phyloP scores from a whole-genome alignment of 495 filamentous ascomycete genomes.

The Tuber borchii region DNA sequence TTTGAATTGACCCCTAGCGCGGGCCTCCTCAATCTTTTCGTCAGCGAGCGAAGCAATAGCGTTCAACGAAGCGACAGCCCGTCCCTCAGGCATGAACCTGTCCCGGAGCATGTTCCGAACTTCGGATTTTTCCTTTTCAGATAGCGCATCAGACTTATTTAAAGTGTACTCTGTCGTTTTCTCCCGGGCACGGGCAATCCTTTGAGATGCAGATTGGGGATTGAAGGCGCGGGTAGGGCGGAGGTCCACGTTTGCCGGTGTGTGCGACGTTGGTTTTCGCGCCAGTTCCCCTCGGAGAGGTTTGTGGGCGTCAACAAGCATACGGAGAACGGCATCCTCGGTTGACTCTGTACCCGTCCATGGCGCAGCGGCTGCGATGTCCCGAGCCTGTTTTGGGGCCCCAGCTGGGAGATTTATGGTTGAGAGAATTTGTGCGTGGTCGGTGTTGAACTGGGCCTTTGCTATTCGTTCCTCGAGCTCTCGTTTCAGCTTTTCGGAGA shows the following conservation, averaged over 20 bases:
- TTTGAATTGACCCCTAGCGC: constrained; percentile 84
- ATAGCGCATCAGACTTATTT: constrained; percentile 54
- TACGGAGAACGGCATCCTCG: constrained; percentile 72
- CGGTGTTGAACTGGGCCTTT: constrained; percentile 60
- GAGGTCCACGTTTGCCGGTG: constrained; percentile 51
- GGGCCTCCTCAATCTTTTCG: constrained; percentile 89
- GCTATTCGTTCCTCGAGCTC: constrained; percentile 67
- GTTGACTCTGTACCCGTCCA: constrained; percentile 74
- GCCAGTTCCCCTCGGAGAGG: constrained; percentile 53
- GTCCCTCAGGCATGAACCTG: constrained; percentile 65
- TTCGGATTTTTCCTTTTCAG: constrained; percentile 63
- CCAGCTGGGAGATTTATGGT: constrained; percentile 57
- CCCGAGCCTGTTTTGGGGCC: constrained; percentile 65
- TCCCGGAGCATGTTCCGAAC: constrained; percentile 68
- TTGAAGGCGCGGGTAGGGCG: constrained; percentile 47
- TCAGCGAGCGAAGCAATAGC: constrained; percentile 81
- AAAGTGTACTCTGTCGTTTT: constrained; percentile 64
- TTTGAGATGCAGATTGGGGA: constrained; percentile 43
- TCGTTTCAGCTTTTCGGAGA: constrained; percentile 75
- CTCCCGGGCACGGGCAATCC: constrained; percentile 73
- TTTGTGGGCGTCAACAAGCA: constrained; percentile 79
- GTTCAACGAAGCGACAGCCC: constrained; percentile 69
- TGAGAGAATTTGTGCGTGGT: constrained; percentile 64
- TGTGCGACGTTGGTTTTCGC: constrained; percentile 41
- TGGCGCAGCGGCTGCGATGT: constrained; percentile 60